Base-by-base conservation (phyloP, 805 yeast genomes). In the Kazachstania bromeliacearum region DNA sequence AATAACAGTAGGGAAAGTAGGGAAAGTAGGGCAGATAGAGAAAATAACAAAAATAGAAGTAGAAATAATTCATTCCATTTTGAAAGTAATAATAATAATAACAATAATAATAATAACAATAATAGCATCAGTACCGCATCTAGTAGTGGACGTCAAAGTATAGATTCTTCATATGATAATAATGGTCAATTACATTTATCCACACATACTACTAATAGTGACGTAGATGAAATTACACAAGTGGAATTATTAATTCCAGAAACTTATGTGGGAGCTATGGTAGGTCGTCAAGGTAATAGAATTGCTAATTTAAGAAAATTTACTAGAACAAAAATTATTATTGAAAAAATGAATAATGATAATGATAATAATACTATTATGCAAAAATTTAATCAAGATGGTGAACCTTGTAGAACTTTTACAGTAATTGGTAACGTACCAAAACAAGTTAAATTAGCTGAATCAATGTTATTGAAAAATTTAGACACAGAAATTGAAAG, bases 261-360 rank as follows among this genome's bases (percentile, higher is more conserved):
- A 46, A 84, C 77, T 41, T 77, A 77, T 63, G 95, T 87, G 31
- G 96, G 96, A 29, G 89, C 94, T 34, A 67, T 87, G 37, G 84
- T 87, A 48, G 96, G 96, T 41, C 79, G 80, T 47, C 77, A 79
- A 45, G 95, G 95, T 27, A 65, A 83, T 20, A 73, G 94, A 61
- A 85, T 87, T 46, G 92, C 82, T 57, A 94, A 87, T 42, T 79
- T 87, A 34, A 72, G 95, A 48, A 75, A 80, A 48, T 70, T 70
- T 24, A 73, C 87, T 33, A 88, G 87, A 28, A 87, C 95, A 27
- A 72, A 76, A 28, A 84, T 87, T 53, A 74, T 77, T 4, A 83
- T 87, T 45, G 76, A 79, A 38, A 83, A 78, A 48, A 75, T 75
- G 36, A 75, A 74, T 47, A 79, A 78, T 17, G n/a, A 7, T 4